Base-by-base conservation (phyloP, 345 rosid species). In the Citrus sinensis region DNA sequence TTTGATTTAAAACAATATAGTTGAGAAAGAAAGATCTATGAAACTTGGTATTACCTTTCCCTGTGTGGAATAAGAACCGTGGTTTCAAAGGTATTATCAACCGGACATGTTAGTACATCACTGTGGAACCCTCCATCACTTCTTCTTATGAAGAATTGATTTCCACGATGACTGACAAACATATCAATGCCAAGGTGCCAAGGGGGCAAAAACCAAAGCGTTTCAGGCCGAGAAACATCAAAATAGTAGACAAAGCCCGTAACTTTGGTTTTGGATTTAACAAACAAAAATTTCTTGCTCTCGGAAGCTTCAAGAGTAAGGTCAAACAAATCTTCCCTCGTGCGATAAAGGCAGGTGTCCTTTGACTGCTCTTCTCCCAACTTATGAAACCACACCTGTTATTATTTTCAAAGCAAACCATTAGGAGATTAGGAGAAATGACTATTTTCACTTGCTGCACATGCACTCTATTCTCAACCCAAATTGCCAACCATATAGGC, bases 331-430 rank as follows among this genome's bases (percentile, higher is more conserved):
- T 93, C 96, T 85, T 95, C 96, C 86, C 91, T 87, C 85, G 92
- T 96, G 67, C 92, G 93, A 81, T 92, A 92, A 74, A 95, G 91
- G 85, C 97, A 89, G 35, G 78, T 61, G 78, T 95, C 99, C 81
- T 75, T 87, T 49, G 88, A 82, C 60, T 90, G 98, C 39, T 89
- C 92, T 2, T 93, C 85, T 72, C 92, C 98, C 89, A 95, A 71
- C 89, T 88, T 90, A 84, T 95, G 99, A 67, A 93, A 84, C 97
- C 98, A 95, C 62, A 84, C 95, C 98, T 95, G 80, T 80, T 37
- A 54, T 56, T 42, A 79, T 62, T 46, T 49, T 58, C 5, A 69
- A 76, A 70, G 17, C 51, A 35, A 22, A 76, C 40, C 25, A 20
- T 10, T 9, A 9, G 42, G 9, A 39, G 42, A 8, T 39, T 58